A percentile compares a stretch with the other conserved stretches of the same genome.
phyloP scores from a whole-genome alignment of 306 rosid genomes.

The Acmispon strigosus region DNA sequence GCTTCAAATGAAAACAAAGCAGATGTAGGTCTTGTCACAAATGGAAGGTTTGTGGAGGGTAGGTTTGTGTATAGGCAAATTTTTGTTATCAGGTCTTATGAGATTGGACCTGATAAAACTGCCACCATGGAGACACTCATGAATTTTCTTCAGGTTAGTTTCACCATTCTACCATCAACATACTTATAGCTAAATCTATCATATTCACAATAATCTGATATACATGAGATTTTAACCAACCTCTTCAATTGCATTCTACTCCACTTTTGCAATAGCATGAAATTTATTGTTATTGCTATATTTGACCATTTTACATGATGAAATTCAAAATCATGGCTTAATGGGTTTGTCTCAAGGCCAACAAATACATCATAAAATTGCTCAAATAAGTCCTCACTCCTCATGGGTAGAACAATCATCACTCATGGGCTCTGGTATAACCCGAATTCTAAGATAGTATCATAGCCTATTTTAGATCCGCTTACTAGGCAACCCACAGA shows the following conservation, averaged over 20 bases:
- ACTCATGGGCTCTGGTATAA: too few relatives aligned
- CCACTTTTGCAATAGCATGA: too few relatives aligned
- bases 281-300: not conserved
- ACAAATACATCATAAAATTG: too few relatives aligned
- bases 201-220: not conserved
- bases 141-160: constrained; percentile 70
- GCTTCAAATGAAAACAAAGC: constrained; percentile 4
- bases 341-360: not conserved
- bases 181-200: not conserved
- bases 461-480: too few relatives aligned
- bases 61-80: constrained; percentile 59
- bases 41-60: constrained; percentile 67
- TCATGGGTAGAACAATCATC: too few relatives aligned
- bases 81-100: constrained; percentile 62
- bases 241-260: too few relatives aligned
- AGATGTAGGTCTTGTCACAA: constrained; percentile 38
- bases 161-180: not conserved
- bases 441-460: too few relatives aligned
- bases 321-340: not conserved
- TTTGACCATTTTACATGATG: not conserved
- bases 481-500: too few relatives aligned
- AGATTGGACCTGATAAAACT: constrained; percentile 74
- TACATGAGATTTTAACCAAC: too few relatives aligned
- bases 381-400: too few relatives aligned
- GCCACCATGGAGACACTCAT: constrained; percentile 78